Evolutionary conservation across 2,329 filamentous ascomycete species (phyloP).

Genomic region (Neopestalotiopsis sp.): DNA sequence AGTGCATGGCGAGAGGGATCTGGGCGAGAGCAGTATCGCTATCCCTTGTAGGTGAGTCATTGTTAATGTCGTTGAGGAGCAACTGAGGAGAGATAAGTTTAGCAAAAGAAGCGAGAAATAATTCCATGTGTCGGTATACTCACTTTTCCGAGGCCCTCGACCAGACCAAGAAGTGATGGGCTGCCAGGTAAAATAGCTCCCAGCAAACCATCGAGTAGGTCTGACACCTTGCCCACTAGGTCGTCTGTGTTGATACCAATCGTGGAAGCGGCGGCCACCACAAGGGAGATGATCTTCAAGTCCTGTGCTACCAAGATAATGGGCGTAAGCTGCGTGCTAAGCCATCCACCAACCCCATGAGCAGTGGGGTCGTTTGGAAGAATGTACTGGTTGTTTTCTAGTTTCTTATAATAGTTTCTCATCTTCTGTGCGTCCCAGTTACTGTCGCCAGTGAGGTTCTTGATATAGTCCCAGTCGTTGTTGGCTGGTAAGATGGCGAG

Average conservation of each 20-base stretch:
- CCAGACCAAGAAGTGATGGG: neutral
- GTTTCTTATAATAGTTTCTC: constrained; percentile 58
- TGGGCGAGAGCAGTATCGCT: constrained; percentile 56
- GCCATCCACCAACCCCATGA: constrained; percentile 65
- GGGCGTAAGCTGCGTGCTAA: constrained; percentile 55
- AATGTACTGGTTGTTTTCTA: constrained; percentile 62
- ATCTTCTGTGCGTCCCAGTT: constrained; percentile 63
- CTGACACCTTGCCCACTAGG: constrained; percentile 42
- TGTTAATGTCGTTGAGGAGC: constrained; percentile 52
- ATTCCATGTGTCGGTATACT: neutral
- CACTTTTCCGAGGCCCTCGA: constrained; percentile 6
- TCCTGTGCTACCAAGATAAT: constrained; percentile 59
- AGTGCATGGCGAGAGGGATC: constrained; percentile 59
- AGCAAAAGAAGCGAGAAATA: neutral
- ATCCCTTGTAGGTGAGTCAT: constrained; percentile 50
- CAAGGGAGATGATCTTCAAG: constrained; percentile 56
- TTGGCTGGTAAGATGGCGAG: constrained; percentile 58
- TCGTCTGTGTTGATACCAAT: constrained; percentile 46
- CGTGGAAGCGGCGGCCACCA: constrained; percentile 56
- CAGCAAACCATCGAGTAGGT: constrained; percentile 42
- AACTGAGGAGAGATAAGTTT: constrained; percentile 6
- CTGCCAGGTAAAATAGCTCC: neutral
- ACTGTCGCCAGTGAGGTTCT: constrained; percentile 57
- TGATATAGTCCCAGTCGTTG: constrained; percentile 60
- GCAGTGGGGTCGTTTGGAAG: constrained; percentile 59